phyloP scores from a whole-genome alignment of 306 rosid species.

The Benincasa hispida region DNA sequence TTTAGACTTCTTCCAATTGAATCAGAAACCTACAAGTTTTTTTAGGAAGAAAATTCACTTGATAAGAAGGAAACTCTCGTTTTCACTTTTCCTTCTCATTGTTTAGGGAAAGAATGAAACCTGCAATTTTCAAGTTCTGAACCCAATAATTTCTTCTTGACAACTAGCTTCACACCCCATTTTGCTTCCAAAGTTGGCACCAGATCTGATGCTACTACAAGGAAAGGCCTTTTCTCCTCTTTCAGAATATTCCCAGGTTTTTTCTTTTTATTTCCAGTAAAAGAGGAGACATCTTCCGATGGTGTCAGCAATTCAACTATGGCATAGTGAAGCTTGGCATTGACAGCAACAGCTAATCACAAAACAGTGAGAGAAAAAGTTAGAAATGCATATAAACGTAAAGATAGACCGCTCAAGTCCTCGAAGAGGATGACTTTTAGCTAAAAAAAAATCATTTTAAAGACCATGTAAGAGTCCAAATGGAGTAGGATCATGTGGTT shows the following conservation, averaged over 20 bases:
- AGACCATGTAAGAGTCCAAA: neutral
- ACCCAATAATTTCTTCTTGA: slow-evolving; percentile 53
- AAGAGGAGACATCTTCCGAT: slow-evolving; percentile 30
- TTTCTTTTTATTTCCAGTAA: slow-evolving; percentile 43
- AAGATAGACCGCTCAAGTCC: neutral
- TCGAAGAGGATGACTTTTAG: neutral
- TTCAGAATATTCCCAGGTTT: slow-evolving; percentile 55
- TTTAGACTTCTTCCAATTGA: neutral
- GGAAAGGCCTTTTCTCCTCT: slow-evolving; percentile 60
- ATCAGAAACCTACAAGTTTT: slow-evolving; percentile 60
- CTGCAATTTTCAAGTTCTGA: slow-evolving; percentile 91
- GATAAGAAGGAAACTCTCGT: neutral
- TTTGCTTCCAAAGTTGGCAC: slow-evolving; percentile 78
- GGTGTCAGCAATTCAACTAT: slow-evolving; percentile 56
- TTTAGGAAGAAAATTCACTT: neutral
- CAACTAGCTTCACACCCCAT: slow-evolving; percentile 66
- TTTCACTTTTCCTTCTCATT: neutral
- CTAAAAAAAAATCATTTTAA: neutral
- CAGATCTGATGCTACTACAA: slow-evolving; percentile 81
- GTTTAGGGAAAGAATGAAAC: slow-evolving; percentile 21
- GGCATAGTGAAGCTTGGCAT: slow-evolving; percentile 83
- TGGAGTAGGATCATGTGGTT: neutral
- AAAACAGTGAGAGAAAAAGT: slow-evolving; percentile 1
- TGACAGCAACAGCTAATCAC: slow-evolving; percentile 85
- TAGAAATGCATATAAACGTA: neutral